Conservation (phyloP, 139 green algal genomes). For the Chlamydomonas asymmetrica region DNA sequence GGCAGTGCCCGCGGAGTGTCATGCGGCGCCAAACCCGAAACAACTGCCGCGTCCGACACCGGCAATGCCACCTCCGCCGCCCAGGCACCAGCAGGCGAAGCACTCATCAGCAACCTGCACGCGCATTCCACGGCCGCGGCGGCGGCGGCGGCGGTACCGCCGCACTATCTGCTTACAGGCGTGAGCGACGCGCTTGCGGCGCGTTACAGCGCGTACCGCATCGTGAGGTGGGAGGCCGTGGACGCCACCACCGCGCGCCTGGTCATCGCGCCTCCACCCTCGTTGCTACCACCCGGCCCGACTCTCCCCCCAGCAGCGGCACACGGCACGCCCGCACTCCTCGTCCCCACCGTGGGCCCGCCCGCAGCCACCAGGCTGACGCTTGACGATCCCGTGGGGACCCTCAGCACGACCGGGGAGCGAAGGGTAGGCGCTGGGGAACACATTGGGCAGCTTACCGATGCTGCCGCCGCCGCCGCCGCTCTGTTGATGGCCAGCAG, state of each 20-base stretch:
- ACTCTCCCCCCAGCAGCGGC: neutral
- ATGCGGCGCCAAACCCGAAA: neutral
- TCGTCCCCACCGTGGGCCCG: neutral
- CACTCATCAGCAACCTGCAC: neutral
- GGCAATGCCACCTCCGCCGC: neutral
- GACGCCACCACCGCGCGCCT: constrained; percentile 10
- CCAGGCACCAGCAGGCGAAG: neutral
- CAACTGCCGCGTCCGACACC: neutral
- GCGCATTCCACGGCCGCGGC: neutral
- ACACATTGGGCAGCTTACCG: no score
- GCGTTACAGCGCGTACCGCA: constrained; percentile 25
- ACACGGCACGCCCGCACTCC: neutral
- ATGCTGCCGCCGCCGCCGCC: no score
- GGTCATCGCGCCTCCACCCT: constrained; percentile 13
- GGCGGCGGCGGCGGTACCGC: neutral
- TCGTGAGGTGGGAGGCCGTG: constrained; percentile 28
- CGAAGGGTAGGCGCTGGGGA: no score
- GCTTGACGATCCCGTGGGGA: neutral
- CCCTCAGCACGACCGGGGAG: neutral
- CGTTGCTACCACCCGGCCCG: neutral
- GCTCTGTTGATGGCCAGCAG: no score
- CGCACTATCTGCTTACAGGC: neutral
- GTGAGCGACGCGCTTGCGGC: neutral
- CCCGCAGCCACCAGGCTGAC: neutral
- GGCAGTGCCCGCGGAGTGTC: neutral